Evolutionary conservation across 306 rosid genomes (phyloP).

Genomic region (Castanopsis chinensis): DNA sequence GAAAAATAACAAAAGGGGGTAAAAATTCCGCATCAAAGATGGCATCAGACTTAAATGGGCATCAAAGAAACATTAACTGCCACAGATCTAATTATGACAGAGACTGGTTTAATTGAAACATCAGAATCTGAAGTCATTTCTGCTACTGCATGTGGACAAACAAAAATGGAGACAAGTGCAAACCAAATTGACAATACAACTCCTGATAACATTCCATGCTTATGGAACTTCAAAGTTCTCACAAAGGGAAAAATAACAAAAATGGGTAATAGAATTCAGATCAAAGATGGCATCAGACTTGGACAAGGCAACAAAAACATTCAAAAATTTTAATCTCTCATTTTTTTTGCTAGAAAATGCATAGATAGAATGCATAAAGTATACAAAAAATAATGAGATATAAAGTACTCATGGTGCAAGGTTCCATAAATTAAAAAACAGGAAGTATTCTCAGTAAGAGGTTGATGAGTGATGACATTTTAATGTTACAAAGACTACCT

Average conservation of each 20-base stretch:
- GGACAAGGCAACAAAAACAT: not conserved
- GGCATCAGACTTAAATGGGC: not conserved
- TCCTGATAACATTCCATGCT: not conserved
- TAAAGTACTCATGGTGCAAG: not conserved
- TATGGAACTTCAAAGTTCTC: not conserved
- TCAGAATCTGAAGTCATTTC: not conserved
- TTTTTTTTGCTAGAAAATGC: not conserved
- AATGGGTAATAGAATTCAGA: not conserved
- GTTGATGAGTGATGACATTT: not conserved
- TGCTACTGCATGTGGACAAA: not conserved
- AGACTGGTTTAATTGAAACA: not conserved
- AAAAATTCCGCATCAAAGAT: not conserved
- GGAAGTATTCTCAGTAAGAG: not conserved
- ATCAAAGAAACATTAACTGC: not conserved
- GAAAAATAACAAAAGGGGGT: not conserved
- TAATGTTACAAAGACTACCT: conserved; percentile 46
- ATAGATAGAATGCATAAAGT: not conserved
- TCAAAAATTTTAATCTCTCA: not conserved
- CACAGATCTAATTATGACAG: not conserved
- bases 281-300: not conserved
- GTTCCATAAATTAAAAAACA: not conserved
- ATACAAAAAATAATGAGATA: not conserved
- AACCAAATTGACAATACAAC: not conserved
- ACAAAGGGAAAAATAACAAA: not conserved
- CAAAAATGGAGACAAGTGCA: not conserved